Percentiles rank a stretch among this genome's conserved stretches.
phyloP scores from a whole-genome alignment of 805 yeast genomes.

The Torulaspora indica region DNA sequence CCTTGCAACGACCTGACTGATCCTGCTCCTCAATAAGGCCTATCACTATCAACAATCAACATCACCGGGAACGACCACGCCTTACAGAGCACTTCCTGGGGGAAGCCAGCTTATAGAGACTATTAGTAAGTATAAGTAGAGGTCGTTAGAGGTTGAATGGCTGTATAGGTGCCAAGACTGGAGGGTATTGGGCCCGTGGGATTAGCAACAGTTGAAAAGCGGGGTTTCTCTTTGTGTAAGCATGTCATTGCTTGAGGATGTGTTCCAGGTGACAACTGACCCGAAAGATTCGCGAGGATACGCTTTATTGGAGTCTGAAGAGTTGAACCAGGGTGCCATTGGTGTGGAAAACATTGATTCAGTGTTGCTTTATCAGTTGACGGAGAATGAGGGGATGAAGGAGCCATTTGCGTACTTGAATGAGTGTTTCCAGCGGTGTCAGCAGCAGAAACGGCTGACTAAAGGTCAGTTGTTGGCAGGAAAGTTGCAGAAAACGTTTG shows the following conservation, averaged over 20 bases:
- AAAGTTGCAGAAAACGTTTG: conserved; percentile 39
- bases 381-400: conserved; percentile 29
- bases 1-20: not conserved
- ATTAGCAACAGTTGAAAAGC: not conserved
- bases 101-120: no score
- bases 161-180: not conserved
- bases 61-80: not conserved
- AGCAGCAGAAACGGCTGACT: conserved; percentile 40
- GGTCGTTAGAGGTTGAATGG: not conserved
- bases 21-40: not conserved
- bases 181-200: not conserved
- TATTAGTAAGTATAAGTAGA: no score
- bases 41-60: not conserved
- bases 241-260: conserved; percentile 28
- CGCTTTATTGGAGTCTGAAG: conserved; percentile 17
- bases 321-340: conserved; percentile 16
- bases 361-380: conserved; percentile 31
- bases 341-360: conserved; percentile 27
- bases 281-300: conserved; percentile 18
- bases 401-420: conserved; percentile 30
- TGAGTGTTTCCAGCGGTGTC: conserved; percentile 29
- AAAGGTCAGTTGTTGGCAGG: conserved; percentile 39
- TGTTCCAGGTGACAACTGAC: conserved; percentile 24
- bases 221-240: not conserved
- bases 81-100: not conserved